Evolutionary conservation across 306 rosid species (phyloP), one percentile per base, ranked within the genome.

Genomic region (Betula pendula): DNA sequence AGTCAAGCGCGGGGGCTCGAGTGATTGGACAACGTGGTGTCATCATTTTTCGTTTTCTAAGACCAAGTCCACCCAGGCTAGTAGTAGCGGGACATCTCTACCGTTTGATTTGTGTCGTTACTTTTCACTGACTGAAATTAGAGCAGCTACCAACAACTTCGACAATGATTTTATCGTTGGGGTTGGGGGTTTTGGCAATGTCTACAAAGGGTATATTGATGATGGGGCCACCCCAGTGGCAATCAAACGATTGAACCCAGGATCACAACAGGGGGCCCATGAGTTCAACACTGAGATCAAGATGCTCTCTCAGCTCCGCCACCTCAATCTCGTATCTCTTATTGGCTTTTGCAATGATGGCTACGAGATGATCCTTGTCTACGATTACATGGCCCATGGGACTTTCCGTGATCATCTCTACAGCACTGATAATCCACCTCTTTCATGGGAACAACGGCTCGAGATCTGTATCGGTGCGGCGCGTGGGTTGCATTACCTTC

Each of bases 271-370:
- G 40, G 90, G 90, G 11, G 77, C 45, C 2, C 56, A 19, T 0
- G 93, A 89, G 63, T 89, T 89, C 87, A 2, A 22, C 45, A 84
- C 75, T 0, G 89, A 89, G 82, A 89, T 89, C 6, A 77, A 85
- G 77, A 72, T 89, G 87, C 74, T 85, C 5, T 89, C 89, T 0
- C 82, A 80, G 12, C 84, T 89, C 3, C 88, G 87, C 1, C 89
- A 89, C 31, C 52, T 3, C 4, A 79, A 87, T 56, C 53, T 85
- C 0, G 88, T 89, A 0, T 63, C 86, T 2, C 84, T 87, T 2
- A 29, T 89, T 0, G 90, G 89, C 3, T 89, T 81, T 20, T 85
- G 88, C 60, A 4, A 75, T 6, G 89, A 89, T 0, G 2, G 52
- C 0, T 33, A 43, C 1, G 85, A 81, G 80, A 84, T 87, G 88